Base-by-base conservation (phyloP, 805 yeast species). In the Nakazawaea holstii region DNA sequence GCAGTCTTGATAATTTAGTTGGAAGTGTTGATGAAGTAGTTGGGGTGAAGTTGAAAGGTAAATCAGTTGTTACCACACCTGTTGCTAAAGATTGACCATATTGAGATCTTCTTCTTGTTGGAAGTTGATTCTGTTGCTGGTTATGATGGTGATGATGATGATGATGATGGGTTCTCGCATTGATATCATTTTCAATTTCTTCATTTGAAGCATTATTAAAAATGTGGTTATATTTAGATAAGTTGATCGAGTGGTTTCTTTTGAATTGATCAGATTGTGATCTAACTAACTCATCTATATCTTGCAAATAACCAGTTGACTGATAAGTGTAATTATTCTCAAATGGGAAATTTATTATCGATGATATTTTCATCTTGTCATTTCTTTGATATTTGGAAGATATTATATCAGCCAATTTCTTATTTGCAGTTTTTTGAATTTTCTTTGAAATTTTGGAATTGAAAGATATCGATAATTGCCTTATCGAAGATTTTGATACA, bases 301-400 rank as follows among this genome's bases (percentile, higher is more conserved):
- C 81, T 36, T 65, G 67, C 56, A 75, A 59, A 53, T 75, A 76
- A 2, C 80, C 76, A 43, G 68, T 57, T 48, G 68, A 65, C 57
- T 75, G 70, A 55, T 75, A 75, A 14, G 77, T 70, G 56, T 76
- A 76, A 54, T 76, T 75, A 26, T 74, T 71, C 53, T 76, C 76
- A 59, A 72, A 77, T 4, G 82, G 82, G 55, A 74, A 77, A 56
- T 76, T 72, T 8, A 62, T 58, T 26, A 65, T 41, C 1, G 48
- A 36, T 6, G 51, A 39, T 9, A 49, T 42, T 27, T 41, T 39
- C 48, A 45, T 45, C 31, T 33, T 41, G 8, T 49, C 20, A 14
- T 32, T 33, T 26, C 31, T 33, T 26, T 39, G n/a, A 24, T 37
- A 35, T 13, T 37, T 35, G 7, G 55, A 52, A 24, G 52, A 52